Base-by-base conservation (phyloP, 2,329 filamentous ascomycete species). In the Ceratocystiopsis sp. region DNA sequence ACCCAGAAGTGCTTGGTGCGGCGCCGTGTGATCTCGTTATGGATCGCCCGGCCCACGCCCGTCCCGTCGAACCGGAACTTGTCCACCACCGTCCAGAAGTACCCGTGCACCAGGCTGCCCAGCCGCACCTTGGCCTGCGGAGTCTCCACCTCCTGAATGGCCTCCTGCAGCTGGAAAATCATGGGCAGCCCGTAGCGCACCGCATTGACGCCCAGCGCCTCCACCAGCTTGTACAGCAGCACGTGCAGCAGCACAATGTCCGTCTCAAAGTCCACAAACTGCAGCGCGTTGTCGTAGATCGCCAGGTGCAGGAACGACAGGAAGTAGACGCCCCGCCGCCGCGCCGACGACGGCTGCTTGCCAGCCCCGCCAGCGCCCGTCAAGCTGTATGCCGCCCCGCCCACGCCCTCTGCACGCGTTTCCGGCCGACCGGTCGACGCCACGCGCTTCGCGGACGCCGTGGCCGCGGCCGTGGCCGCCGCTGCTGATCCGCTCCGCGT, bases 131-230 rank as follows among this genome's bases (percentile, higher is more conserved):
- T 91, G 29, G 79, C 72, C 37, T 75, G 59, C 0, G 80, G 75
- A 19, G 71, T 71, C 39, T 78, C 75, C 3, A 78, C 66, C 9
- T 73, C 71, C 44, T 75, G 69, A 32, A 91, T 81, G 49, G 91
- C 84, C 53, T 93, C 84, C 57, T 95, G 87, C 1, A 96, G 69
- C 38, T 81, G 75, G 58, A 93, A 77, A 12, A 94, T 71, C 86
- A 95, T 94, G 2, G 87, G 85, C 35, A 95, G 61, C 0, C 86
- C 85, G 52, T 74, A 80, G 45, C 80, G 73, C 6, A 73, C 73
- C 15, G 84, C 81, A 56, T 95, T 94, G 41, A 94, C 75, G 4
- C 89, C 87, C 1, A 95, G 68, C 45, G 76, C 78, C 45, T 75
- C 69, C 10, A 85, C 72, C n/a, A 94, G 67, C 44, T 74, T 83